Evolutionary conservation across 495 filamentous ascomycete genomes (phyloP), one percentile per base, ranked within the genome.

Genomic region (Neurospora sp.): DNA sequence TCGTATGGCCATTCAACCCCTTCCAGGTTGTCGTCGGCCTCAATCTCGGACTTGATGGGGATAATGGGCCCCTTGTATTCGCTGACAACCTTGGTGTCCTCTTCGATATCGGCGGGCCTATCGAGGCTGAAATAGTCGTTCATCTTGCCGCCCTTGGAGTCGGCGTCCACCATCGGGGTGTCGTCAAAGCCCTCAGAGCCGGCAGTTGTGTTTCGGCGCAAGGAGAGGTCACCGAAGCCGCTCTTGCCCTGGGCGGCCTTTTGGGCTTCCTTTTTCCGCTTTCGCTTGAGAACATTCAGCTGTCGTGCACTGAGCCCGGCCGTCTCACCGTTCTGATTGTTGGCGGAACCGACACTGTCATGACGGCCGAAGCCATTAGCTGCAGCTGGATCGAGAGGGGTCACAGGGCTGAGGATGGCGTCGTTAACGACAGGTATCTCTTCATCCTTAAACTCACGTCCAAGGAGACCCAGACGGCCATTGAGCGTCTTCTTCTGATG

Each of bases 1-100:
- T 98, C 94, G 78, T 90, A 96, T 5, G 96, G 96, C 96, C 96
- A 99, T 78, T 94, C 92, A n/a, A 87, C 84, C 22, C 93, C 93
- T 72, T 94, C 89, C 71, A 92, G 86, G 76, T 90, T 89, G 7
- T 91, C 85, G 59, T 94, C 93, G 31, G 87, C 82, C 75, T 91
- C 85, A 40, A 92, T 84, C 73, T 89, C 88, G 1, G 90, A 89
- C 76, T 91, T 88, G 73, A 88, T 86, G 71, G 85, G 83, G 39
- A 88, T 78, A 3, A 88, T 83, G 5, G 89, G 87, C 6, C 96
- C 96, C 80, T 97, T 98, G 85, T 95, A 97, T 78, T 98, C 96
- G 14, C 94, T 91, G n/a, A 97, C 92, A 46, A 99, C 88, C 76
- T 97, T 98, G 0, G 89, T 88, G 70, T 94, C 92, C 77, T 99